phyloP scores from a whole-genome alignment of 2,329 filamentous ascomycete species.

The Penicillium vulpinum region DNA sequence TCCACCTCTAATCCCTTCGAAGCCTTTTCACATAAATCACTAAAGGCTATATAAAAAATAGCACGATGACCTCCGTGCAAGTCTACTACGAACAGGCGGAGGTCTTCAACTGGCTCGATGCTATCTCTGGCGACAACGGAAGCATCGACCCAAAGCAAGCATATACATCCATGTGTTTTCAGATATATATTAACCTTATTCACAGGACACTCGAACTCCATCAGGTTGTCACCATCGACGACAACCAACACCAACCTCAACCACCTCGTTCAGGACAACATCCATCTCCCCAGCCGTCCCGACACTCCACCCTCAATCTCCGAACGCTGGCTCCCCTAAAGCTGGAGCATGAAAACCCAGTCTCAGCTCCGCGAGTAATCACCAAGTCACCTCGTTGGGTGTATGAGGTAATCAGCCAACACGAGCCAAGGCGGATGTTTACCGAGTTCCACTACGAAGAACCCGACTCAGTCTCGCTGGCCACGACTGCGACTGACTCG shows the following conservation, averaged over 20 bases:
- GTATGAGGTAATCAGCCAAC: conserved; percentile 1
- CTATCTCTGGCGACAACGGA: background rate
- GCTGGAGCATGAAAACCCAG: conserved; percentile 13
- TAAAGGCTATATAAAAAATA: background rate
- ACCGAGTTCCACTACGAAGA: background rate
- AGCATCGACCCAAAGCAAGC: background rate
- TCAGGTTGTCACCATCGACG: background rate
- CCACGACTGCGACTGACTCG: background rate
- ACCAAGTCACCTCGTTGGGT: background rate
- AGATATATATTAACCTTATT: background rate
- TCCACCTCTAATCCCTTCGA: background rate
- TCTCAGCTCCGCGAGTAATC: background rate
- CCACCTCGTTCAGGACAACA: background rate
- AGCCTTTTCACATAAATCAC: background rate
- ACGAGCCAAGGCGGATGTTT: background rate
- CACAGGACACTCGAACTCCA: conserved; percentile 3
- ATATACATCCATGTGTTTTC: background rate
- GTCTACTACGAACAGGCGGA: background rate
- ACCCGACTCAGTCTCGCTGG: background rate
- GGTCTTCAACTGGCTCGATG: background rate
- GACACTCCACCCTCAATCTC: background rate
- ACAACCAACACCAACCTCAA: background rate
- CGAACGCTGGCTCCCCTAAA: background rate
- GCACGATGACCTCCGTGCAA: background rate
- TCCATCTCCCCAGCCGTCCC: background rate